Evolutionary conservation across 495 filamentous ascomycete species (phyloP), one percentile per base, ranked within the genome.

Genomic region (Neurospora intermedia): DNA sequence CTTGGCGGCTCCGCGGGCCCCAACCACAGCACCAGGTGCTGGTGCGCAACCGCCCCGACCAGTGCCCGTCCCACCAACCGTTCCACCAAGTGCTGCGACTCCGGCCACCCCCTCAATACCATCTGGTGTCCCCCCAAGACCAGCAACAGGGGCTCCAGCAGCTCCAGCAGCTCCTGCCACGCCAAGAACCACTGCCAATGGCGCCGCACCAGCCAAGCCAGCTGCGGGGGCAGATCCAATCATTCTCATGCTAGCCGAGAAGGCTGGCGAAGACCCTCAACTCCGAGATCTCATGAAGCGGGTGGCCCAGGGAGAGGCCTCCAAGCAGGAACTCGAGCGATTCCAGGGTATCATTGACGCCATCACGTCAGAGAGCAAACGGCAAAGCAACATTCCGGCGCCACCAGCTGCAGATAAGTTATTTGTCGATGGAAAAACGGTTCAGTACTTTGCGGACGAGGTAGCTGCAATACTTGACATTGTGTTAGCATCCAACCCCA

Each of bases 211-310:
- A 70, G 76, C 71, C n/a, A 75, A 74, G 40, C 69, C 78, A 39
- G 74, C 82, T 35, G 76, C 80, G 8, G 89, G 89, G 48, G 88
- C 92, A 4, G 96, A 99, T 80, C 96, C 96, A 4, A 96, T 99
- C 54, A 99, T 99, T 72, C 92, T 97, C 71, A 93, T 94, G 80
- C 83, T 99, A 54, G 96, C 96, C 3, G 93, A 93, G 74, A 88
- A 89, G 76, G 96, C 96, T 18, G 92, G 92, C 1, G 89, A 91
- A 20, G 92, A 99, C 79, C 90, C 92, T 3, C 88, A 94, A 69
- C 85, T 99, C n/a, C 94, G 97, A 76, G 89, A 90, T n/a, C 86
- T 99, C 13, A 99, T 99, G 96, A 91, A 93, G 77, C 89, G 94
- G 15, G 96, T 99, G 10, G 96, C 96, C 6, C 90, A 91, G 35